Evolutionary conservation across 2,329 filamentous ascomycete species (phyloP).

Genomic region (Geosmithia flava): DNA sequence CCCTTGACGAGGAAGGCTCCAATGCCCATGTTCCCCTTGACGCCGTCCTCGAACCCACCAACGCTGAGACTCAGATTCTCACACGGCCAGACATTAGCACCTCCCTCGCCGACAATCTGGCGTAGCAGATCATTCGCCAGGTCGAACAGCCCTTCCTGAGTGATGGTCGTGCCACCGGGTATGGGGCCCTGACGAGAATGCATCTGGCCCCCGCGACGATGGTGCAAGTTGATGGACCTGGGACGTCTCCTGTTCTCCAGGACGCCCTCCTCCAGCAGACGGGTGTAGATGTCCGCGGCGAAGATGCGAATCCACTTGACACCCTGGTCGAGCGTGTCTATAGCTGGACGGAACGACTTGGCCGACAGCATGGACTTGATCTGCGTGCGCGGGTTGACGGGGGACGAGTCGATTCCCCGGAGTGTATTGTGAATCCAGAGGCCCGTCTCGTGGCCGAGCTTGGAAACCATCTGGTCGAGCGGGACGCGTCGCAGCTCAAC

Average conservation of each 20-base stretch:
- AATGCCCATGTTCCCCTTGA: slow-evolving; percentile 76
- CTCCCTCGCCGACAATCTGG: slow-evolving; percentile 65
- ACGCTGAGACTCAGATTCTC: slow-evolving; percentile 81
- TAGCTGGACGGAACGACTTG: slow-evolving; percentile 82
- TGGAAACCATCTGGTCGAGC: slow-evolving; percentile 63
- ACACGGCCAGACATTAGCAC: slow-evolving; percentile 66
- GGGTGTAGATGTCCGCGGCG: slow-evolving; percentile 77
- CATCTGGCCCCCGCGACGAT: slow-evolving; percentile 61
- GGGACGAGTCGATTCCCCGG: slow-evolving; percentile 73
- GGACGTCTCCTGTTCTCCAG: slow-evolving; percentile 79
- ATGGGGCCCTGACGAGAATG: slow-evolving; percentile 68
- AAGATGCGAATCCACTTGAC: slow-evolving; percentile 84
- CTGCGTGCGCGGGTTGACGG: slow-evolving; percentile 81
- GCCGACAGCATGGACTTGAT: slow-evolving; percentile 97
- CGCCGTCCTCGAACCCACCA: slow-evolving; percentile 81
- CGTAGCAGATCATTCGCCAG: slow-evolving; percentile 64
- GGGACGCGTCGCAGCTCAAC: slow-evolving; percentile 62
- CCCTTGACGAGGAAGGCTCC: slow-evolving; percentile 73
- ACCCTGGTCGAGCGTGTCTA: slow-evolving; percentile 67
- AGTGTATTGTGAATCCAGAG: slow-evolving; percentile 77
- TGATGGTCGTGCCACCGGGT: slow-evolving; percentile 59
- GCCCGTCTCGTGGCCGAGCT: slow-evolving; percentile 73
- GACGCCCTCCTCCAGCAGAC: slow-evolving; percentile 82
- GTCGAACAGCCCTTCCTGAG: slow-evolving; percentile 60
- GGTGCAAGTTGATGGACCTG: slow-evolving; percentile 74